Evolutionary conservation across 768 basidiomycete genomes (phyloP).

Genomic region (Podaxis pistillaris): DNA sequence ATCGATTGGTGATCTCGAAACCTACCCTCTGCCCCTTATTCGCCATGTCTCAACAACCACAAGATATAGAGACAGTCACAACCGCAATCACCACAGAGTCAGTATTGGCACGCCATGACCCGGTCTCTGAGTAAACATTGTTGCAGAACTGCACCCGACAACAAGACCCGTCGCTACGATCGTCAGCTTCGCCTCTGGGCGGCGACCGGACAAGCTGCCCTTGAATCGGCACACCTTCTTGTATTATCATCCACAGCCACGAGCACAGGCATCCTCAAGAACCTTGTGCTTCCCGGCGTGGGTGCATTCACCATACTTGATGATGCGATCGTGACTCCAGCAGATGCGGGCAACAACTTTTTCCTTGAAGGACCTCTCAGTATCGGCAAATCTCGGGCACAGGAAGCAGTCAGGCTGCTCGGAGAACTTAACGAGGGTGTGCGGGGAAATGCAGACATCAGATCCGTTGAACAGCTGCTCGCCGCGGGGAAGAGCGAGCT

Average conservation of each 20-base stretch:
- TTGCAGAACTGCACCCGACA: constrained; percentile 68
- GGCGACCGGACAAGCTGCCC: constrained; percentile 82
- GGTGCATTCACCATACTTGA: constrained; percentile 96
- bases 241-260: constrained; percentile 82
- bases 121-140: neutral
- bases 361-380: constrained; percentile 79
- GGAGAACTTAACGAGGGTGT: constrained; percentile 89
- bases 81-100: constrained; percentile 28
- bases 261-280: constrained; percentile 89
- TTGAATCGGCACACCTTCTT: constrained; percentile 81
- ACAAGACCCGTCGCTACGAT: constrained; percentile 89
- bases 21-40: neutral
- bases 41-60: constrained; percentile 1
- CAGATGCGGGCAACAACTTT: constrained; percentile 95
- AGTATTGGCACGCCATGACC: constrained; percentile 2
- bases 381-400: constrained; percentile 76
- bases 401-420: constrained; percentile 75
- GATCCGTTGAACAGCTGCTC: constrained; percentile 58
- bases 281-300: constrained; percentile 93
- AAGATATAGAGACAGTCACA: constrained; percentile 28
- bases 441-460: constrained; percentile 59
- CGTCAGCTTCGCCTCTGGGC: constrained; percentile 96
- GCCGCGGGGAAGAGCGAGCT: constrained; percentile 35
- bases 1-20: constrained; percentile 3
- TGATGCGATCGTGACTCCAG: constrained; percentile 50